phyloP scores from a whole-genome alignment of 2,329 filamentous ascomycete species.

The Colletotrichum destructivum region DNA sequence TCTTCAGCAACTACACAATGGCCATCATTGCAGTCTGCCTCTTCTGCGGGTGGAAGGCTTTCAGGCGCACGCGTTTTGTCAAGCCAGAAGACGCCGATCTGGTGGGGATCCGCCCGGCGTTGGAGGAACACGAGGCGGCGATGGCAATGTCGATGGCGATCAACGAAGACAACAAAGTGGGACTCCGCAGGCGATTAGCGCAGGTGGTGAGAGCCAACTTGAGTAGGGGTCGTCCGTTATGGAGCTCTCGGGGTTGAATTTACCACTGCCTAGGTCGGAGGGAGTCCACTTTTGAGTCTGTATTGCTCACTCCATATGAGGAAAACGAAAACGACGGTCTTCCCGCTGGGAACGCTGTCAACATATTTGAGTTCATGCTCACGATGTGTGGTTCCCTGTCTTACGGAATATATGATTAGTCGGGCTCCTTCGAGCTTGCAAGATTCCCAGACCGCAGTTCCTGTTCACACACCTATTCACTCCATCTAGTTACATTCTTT shows the following conservation, averaged over 20 bases:
- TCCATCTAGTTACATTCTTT: too few species aligned
- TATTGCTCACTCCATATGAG: too few species aligned
- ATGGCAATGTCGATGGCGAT: background rate
- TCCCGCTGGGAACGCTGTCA: too few species aligned
- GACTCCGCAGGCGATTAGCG: slow-evolving; percentile 5
- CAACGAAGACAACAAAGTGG: background rate
- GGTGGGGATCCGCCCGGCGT: slow-evolving; percentile 70
- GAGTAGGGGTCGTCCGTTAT: background rate
- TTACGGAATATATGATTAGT: too few species aligned
- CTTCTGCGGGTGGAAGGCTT: slow-evolving; percentile 69
- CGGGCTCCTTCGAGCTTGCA: too few species aligned
- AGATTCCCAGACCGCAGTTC: too few species aligned
- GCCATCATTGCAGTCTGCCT: slow-evolving; percentile 72
- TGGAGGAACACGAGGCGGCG: slow-evolving; percentile 69
- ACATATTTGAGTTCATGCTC: too few species aligned
- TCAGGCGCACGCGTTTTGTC: slow-evolving; percentile 71
- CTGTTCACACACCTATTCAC: too few species aligned
- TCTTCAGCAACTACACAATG: slow-evolving; percentile 76
- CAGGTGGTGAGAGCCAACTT: background rate
- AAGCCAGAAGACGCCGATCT: slow-evolving; percentile 70
- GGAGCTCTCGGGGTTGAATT: slow-evolving; percentile 6
- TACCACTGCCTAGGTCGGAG: too few species aligned
- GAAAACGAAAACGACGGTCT: too few species aligned
- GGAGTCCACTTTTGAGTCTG: too few species aligned
- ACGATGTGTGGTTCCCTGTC: too few species aligned